phyloP scores from a whole-genome alignment of 176 grass and related monocot genomes.

The Oryza meridionalis region DNA sequence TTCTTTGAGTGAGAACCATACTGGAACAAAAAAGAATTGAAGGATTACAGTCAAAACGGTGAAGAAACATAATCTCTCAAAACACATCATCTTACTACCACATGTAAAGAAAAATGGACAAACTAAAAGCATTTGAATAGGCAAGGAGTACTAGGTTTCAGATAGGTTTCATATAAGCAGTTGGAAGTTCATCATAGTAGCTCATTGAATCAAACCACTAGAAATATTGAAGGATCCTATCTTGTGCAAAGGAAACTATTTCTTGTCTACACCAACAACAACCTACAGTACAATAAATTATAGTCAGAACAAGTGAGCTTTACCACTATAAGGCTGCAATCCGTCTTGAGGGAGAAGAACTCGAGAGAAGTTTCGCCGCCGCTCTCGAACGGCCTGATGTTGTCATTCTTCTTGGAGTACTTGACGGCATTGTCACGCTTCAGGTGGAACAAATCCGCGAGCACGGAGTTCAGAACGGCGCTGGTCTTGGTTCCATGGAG shows the following conservation, averaged over 20 bases:
- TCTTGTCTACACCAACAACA: neutral
- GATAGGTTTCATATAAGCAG: neutral
- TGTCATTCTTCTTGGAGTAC: constrained; percentile 80
- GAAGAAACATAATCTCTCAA: neutral
- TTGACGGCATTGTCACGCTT: neutral
- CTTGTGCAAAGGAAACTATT: neutral
- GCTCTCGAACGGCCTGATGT: constrained; percentile 89
- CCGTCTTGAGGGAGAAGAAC: constrained; percentile 93
- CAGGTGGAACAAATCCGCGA: neutral
- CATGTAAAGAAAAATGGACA: neutral
- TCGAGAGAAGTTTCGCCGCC: constrained; percentile 86
- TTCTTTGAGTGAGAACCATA: constrained; percentile 99
- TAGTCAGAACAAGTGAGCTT: constrained; percentile 28
- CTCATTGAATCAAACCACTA: neutral
- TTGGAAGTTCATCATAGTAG: neutral
- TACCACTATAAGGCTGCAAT: constrained; percentile 94
- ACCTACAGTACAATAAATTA: too few relatives aligned
- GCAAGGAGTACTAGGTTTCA: neutral
- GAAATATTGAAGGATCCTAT: neutral
- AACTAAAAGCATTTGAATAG: neutral
- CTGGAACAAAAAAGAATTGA: constrained; percentile 37
- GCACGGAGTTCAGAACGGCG: neutral
- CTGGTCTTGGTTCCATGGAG: constrained; percentile 81
- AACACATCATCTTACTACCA: neutral
- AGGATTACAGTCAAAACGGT: neutral